Evolutionary conservation across 129 eudicot species (phyloP).

Genomic region (Artemisia tridentata): DNA sequence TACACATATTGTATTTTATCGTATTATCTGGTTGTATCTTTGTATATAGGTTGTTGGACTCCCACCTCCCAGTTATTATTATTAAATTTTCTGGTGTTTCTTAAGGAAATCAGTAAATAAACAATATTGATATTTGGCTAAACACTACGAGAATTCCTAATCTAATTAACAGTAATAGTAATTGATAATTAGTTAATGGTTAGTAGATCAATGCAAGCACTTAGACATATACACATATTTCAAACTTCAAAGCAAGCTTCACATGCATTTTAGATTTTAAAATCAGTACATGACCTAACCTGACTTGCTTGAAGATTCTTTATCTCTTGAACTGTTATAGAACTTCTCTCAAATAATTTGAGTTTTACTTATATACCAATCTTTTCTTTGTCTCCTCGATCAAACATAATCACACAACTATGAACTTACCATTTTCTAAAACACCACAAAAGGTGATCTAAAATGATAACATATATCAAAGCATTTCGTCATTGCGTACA

Average conservation of each 20-base stretch:
- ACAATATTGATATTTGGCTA: too few species aligned
- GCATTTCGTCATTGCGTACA: too few species aligned
- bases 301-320: background rate
- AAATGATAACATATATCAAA: too few species aligned
- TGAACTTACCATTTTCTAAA: background rate
- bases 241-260: background rate
- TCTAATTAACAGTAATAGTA: too few species aligned
- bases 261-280: background rate
- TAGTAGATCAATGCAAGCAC: too few species aligned
- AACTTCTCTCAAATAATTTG: background rate
- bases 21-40: constrained; percentile 14
- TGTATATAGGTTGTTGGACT: constrained; percentile 22
- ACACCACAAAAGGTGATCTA: too few species aligned
- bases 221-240: too few species aligned
- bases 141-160: too few species aligned
- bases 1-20: constrained; percentile 16
- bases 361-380: background rate
- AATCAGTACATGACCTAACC: background rate
- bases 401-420: background rate
- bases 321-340: background rate
- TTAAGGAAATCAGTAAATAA: background rate
- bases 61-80: background rate
- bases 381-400: too few species aligned
- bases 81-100: too few species aligned
- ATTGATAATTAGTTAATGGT: too few species aligned